These are phyloP conservation scores for Cercis canadensis DNA, from an alignment of 306 rosid species.

Conservation along the genomic window DNA sequence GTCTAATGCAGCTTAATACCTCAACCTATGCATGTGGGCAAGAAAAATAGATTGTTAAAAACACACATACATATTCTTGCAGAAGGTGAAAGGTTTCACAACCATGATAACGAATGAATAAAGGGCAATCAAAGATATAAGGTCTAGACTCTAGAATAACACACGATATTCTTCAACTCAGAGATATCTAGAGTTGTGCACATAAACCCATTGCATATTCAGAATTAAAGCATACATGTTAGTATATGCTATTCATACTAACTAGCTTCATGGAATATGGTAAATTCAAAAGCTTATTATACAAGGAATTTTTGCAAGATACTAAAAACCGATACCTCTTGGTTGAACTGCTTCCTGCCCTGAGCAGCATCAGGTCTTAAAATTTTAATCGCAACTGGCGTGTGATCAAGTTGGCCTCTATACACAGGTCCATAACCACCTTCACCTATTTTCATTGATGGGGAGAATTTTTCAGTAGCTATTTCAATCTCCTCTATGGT, in stretches of 20 bases:
- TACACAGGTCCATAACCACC: conserved; percentile 98
- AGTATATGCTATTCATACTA: conserved; percentile 2
- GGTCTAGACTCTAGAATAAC: conserved; percentile 11
- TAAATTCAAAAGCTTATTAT: neutral
- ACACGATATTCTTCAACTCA: neutral
- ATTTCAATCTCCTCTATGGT: conserved; percentile 77
- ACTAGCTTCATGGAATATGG: neutral
- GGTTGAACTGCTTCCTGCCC: conserved; percentile 90
- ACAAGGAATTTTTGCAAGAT: neutral
- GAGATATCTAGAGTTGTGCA: conserved; percentile 4
- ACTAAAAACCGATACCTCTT: conserved; percentile 63
- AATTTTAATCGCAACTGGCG: conserved; percentile 90
- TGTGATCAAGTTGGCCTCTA: conserved; percentile 86
- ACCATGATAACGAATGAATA: conserved; percentile 9
- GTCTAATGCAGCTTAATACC: conserved; percentile 81
- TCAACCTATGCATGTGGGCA: conserved; percentile 64
- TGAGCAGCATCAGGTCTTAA: conserved; percentile 89
- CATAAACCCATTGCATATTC: conserved; percentile 4
- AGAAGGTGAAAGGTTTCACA: neutral
- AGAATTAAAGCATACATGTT: neutral
- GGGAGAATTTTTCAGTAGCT: conserved; percentile 68
- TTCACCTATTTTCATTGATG: conserved; percentile 74
- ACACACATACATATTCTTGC: conserved; percentile 8
- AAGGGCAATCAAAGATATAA: neutral
- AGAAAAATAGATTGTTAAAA: conserved; percentile 24